Base-by-base conservation (phyloP, 2,329 filamentous ascomycete genomes). In the Raffaelea ambrosiae region DNA sequence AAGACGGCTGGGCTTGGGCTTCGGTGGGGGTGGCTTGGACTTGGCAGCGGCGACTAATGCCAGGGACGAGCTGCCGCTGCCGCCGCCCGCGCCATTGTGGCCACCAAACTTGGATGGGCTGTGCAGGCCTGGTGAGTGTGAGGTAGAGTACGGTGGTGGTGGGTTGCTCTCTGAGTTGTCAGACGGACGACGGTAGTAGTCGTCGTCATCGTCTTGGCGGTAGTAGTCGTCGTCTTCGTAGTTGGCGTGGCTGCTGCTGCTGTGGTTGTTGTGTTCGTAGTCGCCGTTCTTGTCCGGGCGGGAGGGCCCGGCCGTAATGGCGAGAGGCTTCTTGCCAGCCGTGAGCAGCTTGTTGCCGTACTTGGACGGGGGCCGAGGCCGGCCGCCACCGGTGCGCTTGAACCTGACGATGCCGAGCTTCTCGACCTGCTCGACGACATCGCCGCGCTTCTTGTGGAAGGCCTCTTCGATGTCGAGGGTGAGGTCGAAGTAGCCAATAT, bases 401-500 rank as follows among this genome's bases (percentile, higher is more conserved):
- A 90, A 98, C 57, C 90, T 88, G 54, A 87, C 83, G 54, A 98
- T 96, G 13, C 79, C 75, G 18, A 98, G 73, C 35, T 79, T 81
- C 66, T 98, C 93, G n/a, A 85, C 81, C 53, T 77, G 80, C 56
- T 94, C 86, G 62, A 93, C 84, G 51, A 93, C 83, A 57, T 94
- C 86, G 22, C 89, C 91, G 26, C 90, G 85, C 72, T 96, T 96
- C 65, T 81, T 77, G 59, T 86, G 74, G 64, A 95, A 98, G 13
- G 88, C 90, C 54, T 91, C 91, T 64, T 96, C 88, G 40, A 98
- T 84, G 59, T 95, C 90, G 29, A 87, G 76, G 2, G 86, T 87
- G 45, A 98, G 77, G 65, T 98, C 87, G 66, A 98, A 98, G 69
- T 98, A 98, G 52, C 89, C 89, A 62, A 98, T 98, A 61, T 97